phyloP scores from a whole-genome alignment of 2,329 filamentous ascomycete genomes.

The Cercospora sojina region DNA sequence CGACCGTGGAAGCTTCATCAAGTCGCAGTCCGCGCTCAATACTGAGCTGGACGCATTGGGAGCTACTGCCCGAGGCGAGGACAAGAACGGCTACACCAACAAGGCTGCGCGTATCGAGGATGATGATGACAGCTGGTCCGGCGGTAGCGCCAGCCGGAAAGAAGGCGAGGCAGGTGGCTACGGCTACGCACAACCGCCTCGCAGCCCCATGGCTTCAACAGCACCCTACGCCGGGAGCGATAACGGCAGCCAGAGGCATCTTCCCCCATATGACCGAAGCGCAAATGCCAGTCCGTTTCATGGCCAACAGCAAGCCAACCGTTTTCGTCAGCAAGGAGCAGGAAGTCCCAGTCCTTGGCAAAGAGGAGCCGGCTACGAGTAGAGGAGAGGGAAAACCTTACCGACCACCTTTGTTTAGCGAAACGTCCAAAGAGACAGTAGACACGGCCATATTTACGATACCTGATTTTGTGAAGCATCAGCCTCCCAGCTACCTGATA shows the following conservation, averaged over 20 bases:
- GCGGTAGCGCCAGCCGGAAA: slow-evolving; percentile 48
- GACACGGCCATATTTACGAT: slow-evolving; percentile 26
- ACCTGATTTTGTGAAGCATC: slow-evolving; percentile 12
- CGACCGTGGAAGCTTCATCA: slow-evolving; percentile 95
- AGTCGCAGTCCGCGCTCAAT: slow-evolving; percentile 82
- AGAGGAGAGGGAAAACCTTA: slow-evolving; percentile 27
- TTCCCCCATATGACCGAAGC: slow-evolving; percentile 40
- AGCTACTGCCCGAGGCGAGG: slow-evolving; percentile 81
- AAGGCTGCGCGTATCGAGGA: slow-evolving; percentile 65
- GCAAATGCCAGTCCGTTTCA: slow-evolving; percentile 38
- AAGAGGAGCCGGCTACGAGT: slow-evolving; percentile 64
- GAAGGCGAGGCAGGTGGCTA: slow-evolving; percentile 32
- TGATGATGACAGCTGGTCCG: slow-evolving; percentile 66
- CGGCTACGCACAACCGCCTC: slow-evolving; percentile 42
- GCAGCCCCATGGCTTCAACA: slow-evolving; percentile 50
- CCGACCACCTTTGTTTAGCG: slow-evolving; percentile 22
- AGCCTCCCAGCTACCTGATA: slow-evolving; percentile 8
- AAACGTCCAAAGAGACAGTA: slow-evolving; percentile 24
- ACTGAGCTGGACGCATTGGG: slow-evolving; percentile 89
- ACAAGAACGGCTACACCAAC: slow-evolving; percentile 52
- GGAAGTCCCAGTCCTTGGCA: slow-evolving; percentile 62
- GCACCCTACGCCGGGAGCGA: slow-evolving; percentile 47
- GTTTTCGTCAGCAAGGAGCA: slow-evolving; percentile 37
- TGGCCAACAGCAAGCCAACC: slow-evolving; percentile 21
- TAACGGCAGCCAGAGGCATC: slow-evolving; percentile 42